Base-by-base conservation (phyloP, 805 yeast species). In the Metschnikowia corniflorae region DNA sequence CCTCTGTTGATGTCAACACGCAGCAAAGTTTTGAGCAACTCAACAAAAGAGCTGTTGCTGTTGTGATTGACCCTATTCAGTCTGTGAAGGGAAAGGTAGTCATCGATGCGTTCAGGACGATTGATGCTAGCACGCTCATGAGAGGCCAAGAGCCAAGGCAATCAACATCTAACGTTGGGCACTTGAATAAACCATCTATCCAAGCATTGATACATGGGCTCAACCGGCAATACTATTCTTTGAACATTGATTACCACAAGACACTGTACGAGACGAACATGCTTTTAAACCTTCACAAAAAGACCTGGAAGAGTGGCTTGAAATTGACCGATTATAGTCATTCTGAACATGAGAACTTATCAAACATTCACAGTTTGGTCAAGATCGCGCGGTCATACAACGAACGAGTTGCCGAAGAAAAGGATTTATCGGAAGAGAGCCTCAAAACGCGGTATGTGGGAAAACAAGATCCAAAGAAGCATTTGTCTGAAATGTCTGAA, bases 51-150 rank as follows among this genome's bases (percentile, higher is more conserved):
- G 95, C 98, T 0, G 98, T 93, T 25, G 98, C 99, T 1, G 99
- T 93, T 21, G 99, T 93, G 26, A 83, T 93, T 43, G 99, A 93
- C 62, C 98, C 99, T 31, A 93, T 93, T 56, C 99, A 93, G 65
- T 87, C 96, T 10, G 99, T 93, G 33, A 89, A 91, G 63, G 99
- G 99, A 46, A 93, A 93, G 60, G 99, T 93, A 31, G 99, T 93
- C 31, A 93, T 93, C 54, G 99, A 93, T 65, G 99, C 99, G 2
- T 93, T 93, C 68, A 78, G 99, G 68, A 74, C 94, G 46, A 93
- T 93, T 54, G 86, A 87, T 49, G 80, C 96, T 4, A 77, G 88
- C 27, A 75, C 88, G 9, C 64, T 89, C 54, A 86, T 93, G 93
- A 77, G 87, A 75, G 96, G 96, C 40, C 95, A 86, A 61, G 99